These are phyloP conservation scores for Capsicum pubescens DNA, from an alignment of 257 asterid genomes.

Conservation along the genomic window DNA sequence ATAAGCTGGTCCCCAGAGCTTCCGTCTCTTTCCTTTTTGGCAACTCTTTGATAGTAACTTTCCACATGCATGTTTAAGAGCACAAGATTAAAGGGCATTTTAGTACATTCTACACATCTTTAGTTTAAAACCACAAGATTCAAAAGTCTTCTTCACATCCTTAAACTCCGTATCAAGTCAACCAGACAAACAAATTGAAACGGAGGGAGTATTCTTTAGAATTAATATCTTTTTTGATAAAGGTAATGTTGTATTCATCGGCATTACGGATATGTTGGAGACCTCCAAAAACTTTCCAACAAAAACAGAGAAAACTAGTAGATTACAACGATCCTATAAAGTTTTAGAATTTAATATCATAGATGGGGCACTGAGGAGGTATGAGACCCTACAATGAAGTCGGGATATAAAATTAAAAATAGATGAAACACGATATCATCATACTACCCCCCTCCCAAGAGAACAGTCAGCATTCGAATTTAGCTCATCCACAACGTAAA, in stretches of 20 bases:
- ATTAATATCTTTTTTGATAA: neutral
- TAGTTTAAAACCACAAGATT: neutral
- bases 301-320: too few species aligned
- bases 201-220: neutral
- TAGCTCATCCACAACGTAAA: neutral
- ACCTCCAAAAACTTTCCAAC: too few species aligned
- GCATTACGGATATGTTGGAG: too few species aligned
- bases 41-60: neutral
- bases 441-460: conserved; percentile 12
- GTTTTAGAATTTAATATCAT: neutral
- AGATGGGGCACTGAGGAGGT: neutral
- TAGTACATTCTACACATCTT: neutral
- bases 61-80: neutral
- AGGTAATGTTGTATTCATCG: too few species aligned
- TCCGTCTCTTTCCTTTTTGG: neutral
- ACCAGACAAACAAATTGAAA: neutral
- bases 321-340: too few species aligned
- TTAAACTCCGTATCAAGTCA: neutral
- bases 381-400: neutral
- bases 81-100: neutral
- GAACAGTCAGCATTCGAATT: conserved; percentile 4
- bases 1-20: conserved; percentile 21
- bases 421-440: neutral
- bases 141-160: neutral
- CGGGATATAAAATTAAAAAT: neutral